Evolutionary conservation across 2,329 filamentous ascomycete species (phyloP).

Genomic region (Claviceps pazoutovae): DNA sequence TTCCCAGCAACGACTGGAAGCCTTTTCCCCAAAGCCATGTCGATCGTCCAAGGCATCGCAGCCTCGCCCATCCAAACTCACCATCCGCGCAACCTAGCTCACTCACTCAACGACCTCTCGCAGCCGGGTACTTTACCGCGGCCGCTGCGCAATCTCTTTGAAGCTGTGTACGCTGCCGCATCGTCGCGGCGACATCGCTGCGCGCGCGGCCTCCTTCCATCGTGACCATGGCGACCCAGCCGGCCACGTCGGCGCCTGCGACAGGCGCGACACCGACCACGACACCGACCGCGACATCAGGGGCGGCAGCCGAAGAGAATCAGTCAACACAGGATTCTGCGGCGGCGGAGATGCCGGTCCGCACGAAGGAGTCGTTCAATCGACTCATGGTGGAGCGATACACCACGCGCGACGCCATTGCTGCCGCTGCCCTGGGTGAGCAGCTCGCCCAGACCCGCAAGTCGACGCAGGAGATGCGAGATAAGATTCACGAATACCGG

Average conservation of each 20-base stretch:
- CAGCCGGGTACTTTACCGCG: constrained; percentile 6
- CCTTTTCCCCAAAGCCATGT: constrained; percentile 9
- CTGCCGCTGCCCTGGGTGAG: constrained; percentile 36
- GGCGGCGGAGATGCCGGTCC: constrained; percentile 23
- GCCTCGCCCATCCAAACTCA: constrained; percentile 4
- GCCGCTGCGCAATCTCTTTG: constrained; percentile 5
- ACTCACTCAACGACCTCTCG: constrained; percentile 6
- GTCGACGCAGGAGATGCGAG: constrained; percentile 47
- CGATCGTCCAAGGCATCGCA: constrained; percentile 3
- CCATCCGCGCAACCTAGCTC: constrained; percentile 6
- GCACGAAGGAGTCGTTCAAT: constrained; percentile 43
- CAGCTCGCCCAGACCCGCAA: constrained; percentile 40
- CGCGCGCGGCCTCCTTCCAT: constrained; percentile 15
- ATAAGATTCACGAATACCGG: constrained; percentile 58
- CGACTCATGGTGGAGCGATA: constrained; percentile 40
- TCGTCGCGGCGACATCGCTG: constrained; percentile 24
- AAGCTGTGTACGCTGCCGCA: constrained; percentile 14
- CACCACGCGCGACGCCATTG: constrained; percentile 39
- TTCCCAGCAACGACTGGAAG: constrained; percentile 12
- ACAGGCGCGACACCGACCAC: constrained; percentile 19
- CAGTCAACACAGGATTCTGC: constrained; percentile 10
- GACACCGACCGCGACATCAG: constrained; percentile 8
- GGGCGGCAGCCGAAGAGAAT: constrained; percentile 15
- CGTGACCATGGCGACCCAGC: constrained; percentile 29
- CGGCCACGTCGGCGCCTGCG: constrained; percentile 22